Evolutionary conservation across 164 flowering plant genomes (phyloP).

Genomic region (Liriodendron chinense): DNA sequence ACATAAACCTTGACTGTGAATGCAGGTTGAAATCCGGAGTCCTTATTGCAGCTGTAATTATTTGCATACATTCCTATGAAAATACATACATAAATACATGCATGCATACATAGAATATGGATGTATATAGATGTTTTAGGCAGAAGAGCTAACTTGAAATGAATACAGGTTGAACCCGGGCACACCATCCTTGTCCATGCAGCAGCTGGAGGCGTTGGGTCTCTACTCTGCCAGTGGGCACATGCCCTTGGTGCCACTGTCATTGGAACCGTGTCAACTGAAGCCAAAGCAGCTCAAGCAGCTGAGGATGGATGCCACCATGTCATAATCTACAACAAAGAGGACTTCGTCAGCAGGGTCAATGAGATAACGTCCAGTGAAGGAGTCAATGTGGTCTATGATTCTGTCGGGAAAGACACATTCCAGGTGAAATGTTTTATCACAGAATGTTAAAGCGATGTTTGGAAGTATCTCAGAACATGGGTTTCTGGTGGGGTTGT

Average conservation of each 20-base stretch:
- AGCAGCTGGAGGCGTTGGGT: slow-evolving; percentile 97
- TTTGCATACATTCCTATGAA: too few relatives aligned
- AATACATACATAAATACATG: background rate
- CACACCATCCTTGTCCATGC: slow-evolving; percentile 89
- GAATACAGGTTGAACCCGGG: slow-evolving; percentile 67
- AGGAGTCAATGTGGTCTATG: slow-evolving; percentile 36
- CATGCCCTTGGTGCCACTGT: slow-evolving; percentile 90
- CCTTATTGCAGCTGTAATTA: too few relatives aligned
- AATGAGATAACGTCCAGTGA: slow-evolving; percentile 38
- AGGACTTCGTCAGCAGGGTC: slow-evolving; percentile 73
- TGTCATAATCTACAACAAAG: slow-evolving; percentile 62
- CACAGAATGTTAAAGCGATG: background rate
- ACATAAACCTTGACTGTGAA: too few relatives aligned
- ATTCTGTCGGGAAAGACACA: slow-evolving; percentile 37
- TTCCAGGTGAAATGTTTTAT: slow-evolving; percentile 23
- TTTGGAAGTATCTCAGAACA: background rate
- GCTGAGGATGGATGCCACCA: slow-evolving; percentile 83
- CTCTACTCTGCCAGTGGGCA: slow-evolving; percentile 90
- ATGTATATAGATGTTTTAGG: too few relatives aligned
- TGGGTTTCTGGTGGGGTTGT: too few relatives aligned
- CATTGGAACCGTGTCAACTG: slow-evolving; percentile 86
- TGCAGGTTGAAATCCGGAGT: too few relatives aligned
- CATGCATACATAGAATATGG: background rate
- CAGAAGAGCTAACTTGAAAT: background rate
- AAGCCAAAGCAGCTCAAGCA: slow-evolving; percentile 85